phyloP scores from a whole-genome alignment of 768 basidiomycete genomes.

The Leucocoprinus sp. region DNA sequence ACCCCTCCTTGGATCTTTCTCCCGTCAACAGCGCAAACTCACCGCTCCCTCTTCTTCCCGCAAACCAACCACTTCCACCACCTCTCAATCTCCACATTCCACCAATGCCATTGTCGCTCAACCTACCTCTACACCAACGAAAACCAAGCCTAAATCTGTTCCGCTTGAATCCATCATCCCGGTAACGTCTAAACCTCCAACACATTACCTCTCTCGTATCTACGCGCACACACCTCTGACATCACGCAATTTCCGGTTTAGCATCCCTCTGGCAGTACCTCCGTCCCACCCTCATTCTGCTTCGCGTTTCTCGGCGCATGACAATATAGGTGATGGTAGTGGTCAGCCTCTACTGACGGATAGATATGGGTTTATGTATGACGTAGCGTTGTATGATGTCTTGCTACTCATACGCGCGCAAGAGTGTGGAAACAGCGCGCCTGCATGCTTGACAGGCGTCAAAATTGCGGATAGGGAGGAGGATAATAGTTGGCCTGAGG shows the following conservation, averaged over 20 bases:
- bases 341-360: conserved; percentile 66
- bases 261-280: conserved; percentile 3
- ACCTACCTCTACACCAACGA: conserved; percentile 1
- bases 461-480: conserved; percentile 81
- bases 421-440: conserved; percentile 67
- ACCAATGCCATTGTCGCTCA: conserved; percentile 1
- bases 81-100: conserved; percentile 13
- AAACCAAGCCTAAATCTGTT: conserved; percentile 37
- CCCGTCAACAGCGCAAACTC: conserved; percentile 41
- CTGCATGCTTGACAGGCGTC: conserved; percentile 80
- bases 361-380: conserved; percentile 87
- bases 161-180: conserved; percentile 82
- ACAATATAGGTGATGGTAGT: conserved; percentile 26
- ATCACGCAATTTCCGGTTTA: conserved; percentile 64
- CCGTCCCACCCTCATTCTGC: conserved; percentile 44
- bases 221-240: conserved; percentile 62
- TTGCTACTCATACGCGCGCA: conserved; percentile 65
- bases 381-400: conserved; percentile 74
- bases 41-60: conserved; percentile 14
- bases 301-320: conserved; percentile 29
- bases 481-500: conserved; percentile 69
- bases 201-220: conserved; percentile 64
- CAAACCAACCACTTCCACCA: conserved; percentile 11
- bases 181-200: conserved; percentile 70
- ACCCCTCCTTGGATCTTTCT: conserved; percentile 54